Conservation (phyloP, 2,329 filamentous ascomycete genomes). For the Amesomyces nigricolor region DNA sequence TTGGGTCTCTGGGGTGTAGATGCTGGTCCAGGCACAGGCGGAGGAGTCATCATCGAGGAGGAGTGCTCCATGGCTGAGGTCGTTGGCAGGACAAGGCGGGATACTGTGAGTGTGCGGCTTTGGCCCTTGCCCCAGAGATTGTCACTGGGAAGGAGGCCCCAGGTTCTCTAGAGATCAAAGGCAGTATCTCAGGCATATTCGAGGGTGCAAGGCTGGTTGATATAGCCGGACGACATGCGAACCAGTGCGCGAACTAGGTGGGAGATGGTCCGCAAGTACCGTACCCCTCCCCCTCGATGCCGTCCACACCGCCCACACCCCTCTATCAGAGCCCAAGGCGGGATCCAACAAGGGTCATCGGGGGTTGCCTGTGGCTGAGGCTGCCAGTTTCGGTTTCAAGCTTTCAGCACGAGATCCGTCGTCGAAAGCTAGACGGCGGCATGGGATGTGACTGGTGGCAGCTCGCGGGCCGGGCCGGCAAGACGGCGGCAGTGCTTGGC, state of each 20-base stretch:
- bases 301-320: neutral
- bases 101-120: no score
- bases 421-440: neutral
- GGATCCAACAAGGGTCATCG: neutral
- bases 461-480: neutral
- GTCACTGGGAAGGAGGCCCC: neutral
- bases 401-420: neutral
- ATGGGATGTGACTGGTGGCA: slow-evolving; percentile 1
- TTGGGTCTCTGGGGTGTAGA: neutral
- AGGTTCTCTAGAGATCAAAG: neutral
- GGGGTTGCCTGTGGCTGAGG: neutral
- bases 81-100: neutral
- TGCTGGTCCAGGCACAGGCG: neutral
- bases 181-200: neutral
- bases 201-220: neutral
- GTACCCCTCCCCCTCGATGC: no score
- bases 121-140: neutral
- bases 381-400: neutral
- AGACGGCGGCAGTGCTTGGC: slow-evolving; percentile 8
- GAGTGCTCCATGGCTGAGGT: neutral
- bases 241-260: neutral
- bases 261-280: neutral
- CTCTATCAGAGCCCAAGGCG: neutral
- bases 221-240: neutral
- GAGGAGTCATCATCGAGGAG: neutral